Evolutionary conservation across 176 grass and related monocot species (phyloP).

Genomic region (Cenchrus americanus): DNA sequence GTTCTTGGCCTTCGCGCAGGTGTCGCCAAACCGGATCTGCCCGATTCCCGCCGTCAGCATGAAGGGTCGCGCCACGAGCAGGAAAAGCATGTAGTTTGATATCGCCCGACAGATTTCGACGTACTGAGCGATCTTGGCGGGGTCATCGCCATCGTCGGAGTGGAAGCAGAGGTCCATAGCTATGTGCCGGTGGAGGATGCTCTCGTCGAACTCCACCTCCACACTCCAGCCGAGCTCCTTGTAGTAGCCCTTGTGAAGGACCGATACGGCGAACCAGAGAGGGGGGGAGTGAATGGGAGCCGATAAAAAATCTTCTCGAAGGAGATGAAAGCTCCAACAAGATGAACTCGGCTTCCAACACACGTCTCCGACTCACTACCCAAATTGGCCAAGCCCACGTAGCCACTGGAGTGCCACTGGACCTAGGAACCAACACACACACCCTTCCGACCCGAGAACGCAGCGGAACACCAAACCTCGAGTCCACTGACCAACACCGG

Average conservation of each 20-base stretch:
- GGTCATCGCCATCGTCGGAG: neutral
- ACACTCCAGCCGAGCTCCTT: slow-evolving; percentile 55
- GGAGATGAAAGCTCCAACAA: too few relatives aligned
- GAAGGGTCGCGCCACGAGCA: slow-evolving; percentile 46
- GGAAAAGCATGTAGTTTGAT: slow-evolving; percentile 61
- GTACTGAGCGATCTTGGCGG: neutral
- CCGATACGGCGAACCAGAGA: too few relatives aligned
- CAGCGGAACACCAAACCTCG: too few relatives aligned
- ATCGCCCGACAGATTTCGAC: slow-evolving; percentile 26
- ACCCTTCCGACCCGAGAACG: too few relatives aligned
- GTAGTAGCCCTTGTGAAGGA: slow-evolving; percentile 54
- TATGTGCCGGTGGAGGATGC: slow-evolving; percentile 52
- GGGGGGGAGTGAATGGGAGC: too few relatives aligned
- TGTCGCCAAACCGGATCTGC: slow-evolving; percentile 59
- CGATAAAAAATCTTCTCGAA: too few relatives aligned
- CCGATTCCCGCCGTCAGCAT: slow-evolving; percentile 60
- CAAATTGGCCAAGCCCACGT: too few relatives aligned
- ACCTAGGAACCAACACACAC: too few relatives aligned
- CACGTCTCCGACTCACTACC: too few relatives aligned
- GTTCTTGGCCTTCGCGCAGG: slow-evolving; percentile 56
- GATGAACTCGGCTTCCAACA: too few relatives aligned
- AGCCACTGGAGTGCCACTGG: too few relatives aligned
- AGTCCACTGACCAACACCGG: too few relatives aligned
- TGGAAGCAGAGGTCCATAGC: slow-evolving; percentile 56
- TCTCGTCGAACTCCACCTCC: slow-evolving; percentile 53